phyloP scores from a whole-genome alignment of 78 protist genomes.

The Dictyostelium firmibasis region DNA sequence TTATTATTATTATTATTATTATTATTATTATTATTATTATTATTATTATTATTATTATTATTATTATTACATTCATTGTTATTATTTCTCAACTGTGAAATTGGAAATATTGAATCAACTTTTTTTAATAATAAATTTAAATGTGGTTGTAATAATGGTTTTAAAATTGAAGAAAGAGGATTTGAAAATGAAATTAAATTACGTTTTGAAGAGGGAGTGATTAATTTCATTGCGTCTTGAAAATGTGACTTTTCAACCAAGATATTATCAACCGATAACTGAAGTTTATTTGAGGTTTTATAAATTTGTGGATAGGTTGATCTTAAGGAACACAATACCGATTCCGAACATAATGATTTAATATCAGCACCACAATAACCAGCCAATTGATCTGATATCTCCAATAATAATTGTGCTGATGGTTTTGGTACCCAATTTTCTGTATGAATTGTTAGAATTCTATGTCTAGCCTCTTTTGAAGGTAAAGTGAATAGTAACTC shows the following conservation, averaged over 20 bases:
- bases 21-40: background rate
- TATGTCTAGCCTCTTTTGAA: conserved; percentile 57
- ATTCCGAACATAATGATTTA: conserved; percentile 87
- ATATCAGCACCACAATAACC: conserved; percentile 93
- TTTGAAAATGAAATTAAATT: background rate
- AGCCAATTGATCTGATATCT: conserved; percentile 62
- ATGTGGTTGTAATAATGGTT: conserved; percentile 29
- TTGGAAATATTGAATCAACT: conserved; percentile 7
- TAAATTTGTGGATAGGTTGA: conserved; percentile 90
- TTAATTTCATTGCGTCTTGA: conserved; percentile 62
- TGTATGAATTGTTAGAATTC: conserved; percentile 88
- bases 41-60: background rate
- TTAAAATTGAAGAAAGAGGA: conserved; percentile 24
- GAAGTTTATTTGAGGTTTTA: conserved; percentile 30
- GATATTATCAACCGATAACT: conserved; percentile 43
- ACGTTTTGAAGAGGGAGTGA: conserved; percentile 66
- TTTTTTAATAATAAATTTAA: background rate
- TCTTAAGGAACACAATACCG: conserved; percentile 84
- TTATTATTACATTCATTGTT: background rate
- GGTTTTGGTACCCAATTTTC: conserved; percentile 80
- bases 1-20: background rate
- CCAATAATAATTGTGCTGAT: background rate
- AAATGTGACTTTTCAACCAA: conserved; percentile 46
- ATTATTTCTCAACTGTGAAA: background rate
- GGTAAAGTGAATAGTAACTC: conserved; percentile 92